Evolutionary conservation across 179 eudicot species (phyloP).

Genomic region (Carnegiea gigantea): DNA sequence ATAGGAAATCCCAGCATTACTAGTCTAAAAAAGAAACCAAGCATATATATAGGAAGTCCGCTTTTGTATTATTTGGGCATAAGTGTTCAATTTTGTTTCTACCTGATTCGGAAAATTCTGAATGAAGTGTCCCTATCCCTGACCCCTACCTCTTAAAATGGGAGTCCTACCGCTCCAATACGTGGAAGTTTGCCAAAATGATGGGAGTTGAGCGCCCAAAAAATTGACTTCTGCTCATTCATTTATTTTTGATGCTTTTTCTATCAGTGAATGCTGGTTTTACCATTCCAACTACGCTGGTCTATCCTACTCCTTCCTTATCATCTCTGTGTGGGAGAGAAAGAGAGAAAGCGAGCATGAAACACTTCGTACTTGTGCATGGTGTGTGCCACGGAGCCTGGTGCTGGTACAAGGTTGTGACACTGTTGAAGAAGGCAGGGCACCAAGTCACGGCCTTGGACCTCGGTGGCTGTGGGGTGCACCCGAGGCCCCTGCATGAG

Average conservation of each 20-base stretch:
- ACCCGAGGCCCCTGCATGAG: slow-evolving; percentile 17
- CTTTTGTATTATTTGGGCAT: background rate
- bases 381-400: slow-evolving; percentile 67
- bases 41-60: background rate
- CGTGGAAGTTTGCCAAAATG: too few species aligned
- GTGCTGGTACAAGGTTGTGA: slow-evolving; percentile 54
- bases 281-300: background rate
- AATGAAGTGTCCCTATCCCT: background rate
- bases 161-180: background rate
- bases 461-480: slow-evolving; percentile 34
- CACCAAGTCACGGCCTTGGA: slow-evolving; percentile 46
- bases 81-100: background rate
- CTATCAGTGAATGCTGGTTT: background rate
- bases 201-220: background rate
- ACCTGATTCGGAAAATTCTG: background rate
- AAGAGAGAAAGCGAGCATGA: background rate
- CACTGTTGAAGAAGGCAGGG: slow-evolving; percentile 35
- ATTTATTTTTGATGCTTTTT: too few species aligned
- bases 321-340: background rate
- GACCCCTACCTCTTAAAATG: background rate
- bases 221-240: background rate
- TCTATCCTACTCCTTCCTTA: background rate
- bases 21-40: background rate
- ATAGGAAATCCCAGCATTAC: too few species aligned
- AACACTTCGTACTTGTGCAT: slow-evolving; percentile 51